These are phyloP conservation scores for Mucor piriformis DNA, from an alignment of 371 early-diverging fungal genomes.

Conservation along the genomic window DNA sequence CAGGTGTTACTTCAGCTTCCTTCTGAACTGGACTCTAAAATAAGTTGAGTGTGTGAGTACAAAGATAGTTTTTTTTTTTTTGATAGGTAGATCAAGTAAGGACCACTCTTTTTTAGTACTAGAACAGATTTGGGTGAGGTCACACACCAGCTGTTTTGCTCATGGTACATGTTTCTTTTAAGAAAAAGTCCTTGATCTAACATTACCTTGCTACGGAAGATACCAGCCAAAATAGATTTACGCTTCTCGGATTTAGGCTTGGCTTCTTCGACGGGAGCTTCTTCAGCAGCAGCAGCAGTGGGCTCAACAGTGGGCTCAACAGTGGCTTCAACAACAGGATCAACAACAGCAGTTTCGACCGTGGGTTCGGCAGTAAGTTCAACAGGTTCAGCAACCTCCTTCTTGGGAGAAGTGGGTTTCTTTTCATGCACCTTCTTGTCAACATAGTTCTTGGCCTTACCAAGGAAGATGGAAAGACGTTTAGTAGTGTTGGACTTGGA, in stretches of 20 bases:
- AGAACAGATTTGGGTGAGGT: background rate
- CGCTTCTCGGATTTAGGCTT: conserved; percentile 22
- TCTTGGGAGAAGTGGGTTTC: conserved; percentile 13
- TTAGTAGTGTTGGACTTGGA: conserved; percentile 23
- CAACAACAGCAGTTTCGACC: background rate
- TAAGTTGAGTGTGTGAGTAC: conserved; percentile 1
- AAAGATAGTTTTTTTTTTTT: conserved; percentile 1
- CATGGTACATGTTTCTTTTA: conserved; percentile 6
- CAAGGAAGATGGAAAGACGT: conserved; percentile 25
- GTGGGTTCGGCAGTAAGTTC: conserved; percentile 4
- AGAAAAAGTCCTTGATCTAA: background rate
- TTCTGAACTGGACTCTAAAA: conserved; percentile 25
- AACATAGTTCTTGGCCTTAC: conserved; percentile 23
- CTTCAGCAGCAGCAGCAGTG: background rate
- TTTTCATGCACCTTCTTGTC: conserved; percentile 22
- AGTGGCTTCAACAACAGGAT: conserved; percentile 8
- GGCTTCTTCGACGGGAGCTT: background rate
- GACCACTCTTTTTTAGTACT: conserved; percentile 1
- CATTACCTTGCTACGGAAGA: conserved; percentile 34
- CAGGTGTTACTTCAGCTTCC: conserved; percentile 15
- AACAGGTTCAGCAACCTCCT: conserved; percentile 4
- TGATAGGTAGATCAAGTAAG: conserved; percentile 24
- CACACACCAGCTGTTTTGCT: conserved; percentile 13
- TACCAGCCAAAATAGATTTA: conserved; percentile 25
- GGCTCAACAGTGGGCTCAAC: conserved; percentile 13